Base-by-base conservation (phyloP, 805 yeast species). In the Starmerella vitae region DNA sequence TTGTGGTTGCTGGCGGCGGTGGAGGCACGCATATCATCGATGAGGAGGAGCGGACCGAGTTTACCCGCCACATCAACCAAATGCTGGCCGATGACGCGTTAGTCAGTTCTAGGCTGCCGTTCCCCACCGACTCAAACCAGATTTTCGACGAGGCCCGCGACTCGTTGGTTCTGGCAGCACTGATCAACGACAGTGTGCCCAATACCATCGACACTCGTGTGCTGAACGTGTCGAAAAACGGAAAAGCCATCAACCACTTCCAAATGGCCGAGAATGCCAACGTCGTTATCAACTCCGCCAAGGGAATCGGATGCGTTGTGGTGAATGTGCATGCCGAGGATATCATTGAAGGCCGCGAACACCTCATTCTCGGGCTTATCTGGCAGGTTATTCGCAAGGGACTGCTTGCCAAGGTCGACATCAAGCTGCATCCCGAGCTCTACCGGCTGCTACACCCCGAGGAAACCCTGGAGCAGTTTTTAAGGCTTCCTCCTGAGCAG, bases 331-430 rank as follows among this genome's bases (percentile, higher is more conserved):
- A 31, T 20, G 81, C 97, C 10, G 97, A 91, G 59, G 97, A 88
- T 60, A 84, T 91, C 47, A 81, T 85, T 49, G 96, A 86, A 53
- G 98, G 98, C 55, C 83, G 81, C 52, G 98, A 91, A 63, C 97
- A 88, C 62, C 71, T 91, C 59, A 83, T 91, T 45, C 65, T 91
- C 48, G 98, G 98, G 46, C 71, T 91, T 44, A 88, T 91, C 52
- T 91, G 98, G 98, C 98, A 91, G 67, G 82, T 91, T 54, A 91
- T 91, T 52, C 78, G 98, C 65, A 78, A 95, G 63, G 98, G 98
- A 34, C 67, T 91, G 57, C 74, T 91, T 51, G 74, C 88, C 50
- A 91, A 91, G 64, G 91, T 91, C 58, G 98, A 91, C 61, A 91
- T 91, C 60, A 86, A 88, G 62, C 67, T 78, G 47, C 98, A 91